Base-by-base conservation (phyloP, 2,329 filamentous ascomycete genomes). In the Epichloe uncinata region DNA sequence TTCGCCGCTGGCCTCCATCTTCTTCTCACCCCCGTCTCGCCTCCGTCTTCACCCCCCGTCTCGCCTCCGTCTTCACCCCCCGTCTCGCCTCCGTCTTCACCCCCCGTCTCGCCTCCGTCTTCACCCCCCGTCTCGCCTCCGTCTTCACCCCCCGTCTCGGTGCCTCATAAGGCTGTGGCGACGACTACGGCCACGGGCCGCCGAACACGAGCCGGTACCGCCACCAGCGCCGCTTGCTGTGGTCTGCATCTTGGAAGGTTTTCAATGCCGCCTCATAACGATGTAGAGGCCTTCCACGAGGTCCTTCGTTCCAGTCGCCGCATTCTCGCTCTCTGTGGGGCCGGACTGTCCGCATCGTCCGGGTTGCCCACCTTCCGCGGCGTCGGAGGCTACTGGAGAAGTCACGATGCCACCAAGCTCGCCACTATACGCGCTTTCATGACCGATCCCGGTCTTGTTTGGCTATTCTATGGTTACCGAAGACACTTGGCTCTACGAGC, bases 381-480 rank as follows among this genome's bases (percentile, higher is more conserved):
- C 33, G 81, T 84, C 12, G 89, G 87, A 6, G 88, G 89, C 0
- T 73, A 94, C 49, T 96, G 90, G 90, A 77, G 87, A 53, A 85
- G 83, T 40, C 81, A 91, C 62, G 78, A 89, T 58, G 79, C 87
- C 13, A 84, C 75, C 1, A 69, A 71, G 6, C 73, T 96, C 4
- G 90, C 89, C 1, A 95, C 87, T 0, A 81, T 82, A n/a, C 73
- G 79, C 40, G 88, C 89, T 2, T 96, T 95, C 62, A 63, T 69
- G 20, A 66, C 58, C 8, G 79, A 94, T 58, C 88, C 90, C 0
- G 85, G 77, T 4, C 73, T 95, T 9, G 88, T 95, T 9, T 96
- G 88, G 89, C 78, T 94, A 53, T 95, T 96, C 64, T 95, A 95
- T 67, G 83, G 76, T 50, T 90, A 90, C 68, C 73, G 88, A 20